phyloP scores from a whole-genome alignment of 805 yeast genomes.

The Cyberlindnera americana region DNA sequence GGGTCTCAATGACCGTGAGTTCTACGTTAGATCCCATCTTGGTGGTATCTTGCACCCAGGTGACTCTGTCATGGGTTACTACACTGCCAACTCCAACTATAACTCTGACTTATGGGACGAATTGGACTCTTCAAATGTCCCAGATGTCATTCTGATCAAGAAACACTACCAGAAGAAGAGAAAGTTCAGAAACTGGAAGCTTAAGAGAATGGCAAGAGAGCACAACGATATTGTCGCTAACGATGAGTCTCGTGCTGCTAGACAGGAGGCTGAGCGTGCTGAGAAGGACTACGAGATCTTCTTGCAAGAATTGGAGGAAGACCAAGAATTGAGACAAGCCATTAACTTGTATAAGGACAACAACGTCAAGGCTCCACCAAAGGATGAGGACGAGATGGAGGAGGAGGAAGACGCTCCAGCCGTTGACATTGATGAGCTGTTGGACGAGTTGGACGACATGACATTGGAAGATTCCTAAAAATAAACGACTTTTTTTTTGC shows the following conservation, averaged over 20 bases:
- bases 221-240: constrained; percentile 83
- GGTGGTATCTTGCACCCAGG: constrained; percentile 97
- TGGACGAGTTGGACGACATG: constrained; percentile 95
- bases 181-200: constrained; percentile 82
- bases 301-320: constrained; percentile 97
- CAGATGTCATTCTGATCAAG: constrained; percentile 88
- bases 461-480: constrained; percentile 54
- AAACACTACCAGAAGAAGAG: constrained; percentile 80
- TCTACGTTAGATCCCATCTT: constrained; percentile 82
- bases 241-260: constrained; percentile 68
- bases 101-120: constrained; percentile 85
- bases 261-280: constrained; percentile 86
- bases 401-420: constrained; percentile 77
- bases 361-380: constrained; percentile 36
- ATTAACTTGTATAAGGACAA: constrained; percentile 81
- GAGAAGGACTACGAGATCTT: constrained; percentile 93
- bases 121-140: constrained; percentile 54
- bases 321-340: constrained; percentile 86
- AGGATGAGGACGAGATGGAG: constrained; percentile 53
- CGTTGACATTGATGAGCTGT: constrained; percentile 84
- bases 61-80: constrained; percentile 92
- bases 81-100: constrained; percentile 77
- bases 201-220: constrained; percentile 97
- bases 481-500: not conserved
- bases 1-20: constrained; percentile 81